A percentile compares a stretch with the other conserved stretches of the same genome.
Evolutionary conservation across 768 basidiomycete species (phyloP).

Genomic region (Pleurotus sapidus): DNA sequence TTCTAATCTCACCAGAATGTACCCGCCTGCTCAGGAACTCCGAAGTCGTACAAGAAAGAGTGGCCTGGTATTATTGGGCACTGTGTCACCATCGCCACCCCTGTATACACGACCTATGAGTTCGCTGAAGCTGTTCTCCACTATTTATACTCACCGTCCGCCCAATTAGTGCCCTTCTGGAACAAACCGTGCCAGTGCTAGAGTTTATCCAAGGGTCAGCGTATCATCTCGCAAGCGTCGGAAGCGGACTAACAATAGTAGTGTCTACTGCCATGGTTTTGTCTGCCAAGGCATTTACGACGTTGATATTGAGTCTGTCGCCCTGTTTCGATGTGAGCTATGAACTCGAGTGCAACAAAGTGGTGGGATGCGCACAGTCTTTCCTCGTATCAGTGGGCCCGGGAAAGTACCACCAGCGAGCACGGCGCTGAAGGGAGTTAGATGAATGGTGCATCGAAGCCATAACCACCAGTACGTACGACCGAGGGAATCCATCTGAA

Average conservation of each 20-base stretch:
- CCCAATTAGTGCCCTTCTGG: conserved; percentile 32
- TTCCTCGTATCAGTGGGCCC: conserved; percentile 37
- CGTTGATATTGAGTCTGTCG: conserved; percentile 37
- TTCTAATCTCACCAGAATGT: conserved; percentile 41
- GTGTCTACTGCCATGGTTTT: conserved; percentile 25
- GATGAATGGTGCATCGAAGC: not conserved
- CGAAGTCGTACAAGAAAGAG: conserved; percentile 39
- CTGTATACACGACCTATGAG: conserved; percentile 17
- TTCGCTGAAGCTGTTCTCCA: not conserved
- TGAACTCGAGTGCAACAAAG: no score
- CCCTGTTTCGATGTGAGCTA: conserved; percentile 17
- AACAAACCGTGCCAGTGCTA: conserved; percentile 48
- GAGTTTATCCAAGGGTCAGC: not conserved
- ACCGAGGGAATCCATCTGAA: conserved; percentile 48
- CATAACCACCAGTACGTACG: conserved; percentile 22
- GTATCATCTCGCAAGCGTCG: not conserved
- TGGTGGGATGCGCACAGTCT: conserved; percentile 22
- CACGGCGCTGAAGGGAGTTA: conserved; percentile 27
- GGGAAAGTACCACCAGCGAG: conserved; percentile 46
- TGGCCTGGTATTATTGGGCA: conserved; percentile 40
- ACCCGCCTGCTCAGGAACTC: conserved; percentile 32
- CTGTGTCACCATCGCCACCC: conserved; percentile 29
- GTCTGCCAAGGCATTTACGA: conserved; percentile 41
- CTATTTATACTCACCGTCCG: conserved; percentile 27
- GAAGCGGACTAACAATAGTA: conserved; percentile 22